Base-by-base conservation (phyloP, 768 basidiomycete genomes). In the Pleurotus tuoliensis region DNA sequence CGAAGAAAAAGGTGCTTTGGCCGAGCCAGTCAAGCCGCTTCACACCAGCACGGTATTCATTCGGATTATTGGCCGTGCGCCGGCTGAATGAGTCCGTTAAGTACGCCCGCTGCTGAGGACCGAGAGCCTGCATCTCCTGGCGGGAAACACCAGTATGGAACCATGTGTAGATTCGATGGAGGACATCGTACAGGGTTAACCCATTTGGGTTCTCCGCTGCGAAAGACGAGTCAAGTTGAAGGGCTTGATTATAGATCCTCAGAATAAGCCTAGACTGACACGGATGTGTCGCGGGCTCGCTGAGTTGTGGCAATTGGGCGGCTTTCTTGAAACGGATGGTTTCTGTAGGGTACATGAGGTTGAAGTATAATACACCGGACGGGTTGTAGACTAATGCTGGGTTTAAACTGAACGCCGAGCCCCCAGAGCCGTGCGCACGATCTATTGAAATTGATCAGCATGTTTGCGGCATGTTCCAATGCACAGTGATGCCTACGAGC, bases 1-100 rank as follows among this genome's bases (percentile, higher is more conserved):
- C 63, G 11, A 64, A 46, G 47, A 64, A 60, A 5, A 56, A 52
- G 13, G 50, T 25, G 41, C 58, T 60, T 9, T 45, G 41, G 39
- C 52, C 57, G 27, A 64, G 50, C 38, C 59, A 62, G 50, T 64
- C 63, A 8, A 62, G 25, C 16, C 61, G 54, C 55, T 59, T 64
- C 16, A 64, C 50, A n/a, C 62, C 62, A 2, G 48, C 47, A 15
- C 47, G 59, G 45, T 56, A 55, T 13, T 25, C 41, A 15, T 39
- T 41, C 25, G 55, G 55, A 45, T 60, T 45, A 13, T 45, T 45
- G 5, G 56, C 34, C 24, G 56, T 55, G 51, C 63, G 61, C 5
- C 44, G 51, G 49, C 49, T 50, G 40, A 62, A 64, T 11, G 61
- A 38, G 11, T 34, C 34, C 27, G 57, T 38, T 15, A 58, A 50